These are phyloP conservation scores for Candida incommunis DNA, from an alignment of 805 yeast species.

Conservation along the genomic window DNA sequence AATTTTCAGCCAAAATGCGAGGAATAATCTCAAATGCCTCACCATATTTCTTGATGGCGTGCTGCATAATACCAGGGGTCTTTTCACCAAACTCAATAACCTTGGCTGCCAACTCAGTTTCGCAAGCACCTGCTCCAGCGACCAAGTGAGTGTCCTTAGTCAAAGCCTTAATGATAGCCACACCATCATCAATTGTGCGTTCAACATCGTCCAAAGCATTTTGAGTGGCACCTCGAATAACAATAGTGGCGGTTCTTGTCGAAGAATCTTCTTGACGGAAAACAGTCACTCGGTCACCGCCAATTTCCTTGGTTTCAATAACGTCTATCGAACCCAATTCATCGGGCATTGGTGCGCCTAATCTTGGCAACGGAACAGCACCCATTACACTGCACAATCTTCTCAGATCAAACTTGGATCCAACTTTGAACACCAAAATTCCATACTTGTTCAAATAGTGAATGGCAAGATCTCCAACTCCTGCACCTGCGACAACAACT, in stretches of 20 bases:
- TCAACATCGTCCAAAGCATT: slow-evolving; percentile 88
- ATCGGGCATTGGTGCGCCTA: slow-evolving; percentile 91
- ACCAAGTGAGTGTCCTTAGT: slow-evolving; percentile 67
- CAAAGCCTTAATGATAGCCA: slow-evolving; percentile 78
- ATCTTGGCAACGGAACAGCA: slow-evolving; percentile 86
- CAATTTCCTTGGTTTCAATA: slow-evolving; percentile 86
- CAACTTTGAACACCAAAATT: slow-evolving; percentile 74
- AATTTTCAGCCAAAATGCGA: slow-evolving; percentile 81
- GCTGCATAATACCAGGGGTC: slow-evolving; percentile 84
- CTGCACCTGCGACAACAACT: slow-evolving; percentile 89
- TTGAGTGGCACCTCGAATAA: slow-evolving; percentile 92
- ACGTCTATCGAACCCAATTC: slow-evolving; percentile 81
- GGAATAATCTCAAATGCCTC: slow-evolving; percentile 92
- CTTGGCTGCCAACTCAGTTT: slow-evolving; percentile 70
- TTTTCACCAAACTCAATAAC: slow-evolving; percentile 78
- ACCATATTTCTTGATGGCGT: slow-evolving; percentile 89
- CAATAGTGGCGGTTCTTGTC: slow-evolving; percentile 83
- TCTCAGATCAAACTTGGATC: slow-evolving; percentile 87
- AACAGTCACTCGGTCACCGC: slow-evolving; percentile 93
- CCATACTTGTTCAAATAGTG: slow-evolving; percentile 84
- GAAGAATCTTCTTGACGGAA: slow-evolving; percentile 54
- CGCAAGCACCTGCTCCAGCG: slow-evolving; percentile 95
- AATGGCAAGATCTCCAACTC: slow-evolving; percentile 82
- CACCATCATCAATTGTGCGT: slow-evolving; percentile 96
- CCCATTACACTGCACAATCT: slow-evolving; percentile 94